Base-by-base conservation (phyloP, 2,329 filamentous ascomycete genomes). In the Akanthomyces muscarius region DNA sequence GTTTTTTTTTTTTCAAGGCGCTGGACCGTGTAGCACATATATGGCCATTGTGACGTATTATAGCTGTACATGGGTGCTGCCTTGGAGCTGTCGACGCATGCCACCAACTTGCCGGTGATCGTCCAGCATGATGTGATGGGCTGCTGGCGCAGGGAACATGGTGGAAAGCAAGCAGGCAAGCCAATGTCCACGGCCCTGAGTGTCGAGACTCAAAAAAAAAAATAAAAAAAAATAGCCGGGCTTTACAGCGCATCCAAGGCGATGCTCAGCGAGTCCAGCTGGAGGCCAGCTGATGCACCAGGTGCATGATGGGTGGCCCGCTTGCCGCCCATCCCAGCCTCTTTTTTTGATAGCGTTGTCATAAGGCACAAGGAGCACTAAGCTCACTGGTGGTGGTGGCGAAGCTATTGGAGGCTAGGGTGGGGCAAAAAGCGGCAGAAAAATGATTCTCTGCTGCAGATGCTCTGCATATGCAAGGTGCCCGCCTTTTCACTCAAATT, bases 251-350 rank as follows among this genome's bases (percentile, higher is more conserved):
- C 41, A 30, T 45, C 41, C 25, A 60, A 25, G 36, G 21, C 23
- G 23, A 47, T 42, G 6, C 30, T 33, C 21, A 16, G 47, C 44
- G 18, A 25, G n/a, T 47, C 48, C 36, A 42, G 18, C 28, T 48
- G 8, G 56, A n/a, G 50, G 38, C 48, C 58, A 61, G 58, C 58
- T 61, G 58, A 61, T 47, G 58, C 50, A 59, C 11, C 25, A 54
- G 38, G 41, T 61, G 58, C 58, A 61, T 61, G 50, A 61, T n/a
- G 16, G 10, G 57, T 41, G 33, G 56, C 41, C 54, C 42, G 54
- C 47, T 45, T 36, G 30, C n/a, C 36, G 50, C 36, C 28, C 50
- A 45, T 38, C 50, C 58, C 58, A 61, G 58, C 58, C 58, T 53
- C 50, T 54, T 54, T 21, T 54, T 38, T 50, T n/a, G 21, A 50